phyloP scores from a whole-genome alignment of 768 basidiomycete species.

The Suillus subalutaceus region DNA sequence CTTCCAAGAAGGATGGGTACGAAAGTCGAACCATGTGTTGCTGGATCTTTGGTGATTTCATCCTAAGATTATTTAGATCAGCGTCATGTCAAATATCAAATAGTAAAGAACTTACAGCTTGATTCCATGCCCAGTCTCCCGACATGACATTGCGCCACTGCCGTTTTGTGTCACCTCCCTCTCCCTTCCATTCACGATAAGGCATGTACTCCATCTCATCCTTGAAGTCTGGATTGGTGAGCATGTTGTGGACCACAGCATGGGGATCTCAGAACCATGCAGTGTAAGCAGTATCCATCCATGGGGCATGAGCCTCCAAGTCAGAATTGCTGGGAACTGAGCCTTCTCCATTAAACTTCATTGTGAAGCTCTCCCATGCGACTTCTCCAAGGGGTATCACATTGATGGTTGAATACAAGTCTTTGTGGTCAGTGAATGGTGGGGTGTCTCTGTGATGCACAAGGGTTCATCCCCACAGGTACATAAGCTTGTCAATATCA shows the following conservation, averaged over 20 bases:
- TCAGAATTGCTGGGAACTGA: too few relatives aligned
- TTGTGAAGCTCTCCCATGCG: conserved; percentile 29
- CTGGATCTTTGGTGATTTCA: too few relatives aligned
- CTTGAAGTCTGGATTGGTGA: conserved; percentile 26
- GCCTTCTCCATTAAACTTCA: conserved; percentile 17
- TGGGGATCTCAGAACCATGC: conserved; percentile 30
- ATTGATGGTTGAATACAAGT: conserved; percentile 31
- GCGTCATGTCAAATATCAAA: too few relatives aligned
- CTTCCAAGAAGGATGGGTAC: too few relatives aligned
- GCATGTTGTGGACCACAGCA: conserved; percentile 20
- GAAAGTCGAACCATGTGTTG: too few relatives aligned
- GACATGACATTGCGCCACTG: too few relatives aligned
- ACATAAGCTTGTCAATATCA: conserved; percentile 19
- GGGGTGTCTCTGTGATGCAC: neutral
- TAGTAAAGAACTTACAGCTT: too few relatives aligned
- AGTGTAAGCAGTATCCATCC: conserved; percentile 30
- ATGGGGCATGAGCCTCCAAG: conserved; percentile 15
- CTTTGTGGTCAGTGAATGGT: conserved; percentile 13
- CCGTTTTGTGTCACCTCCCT: too few relatives aligned
- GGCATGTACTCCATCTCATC: conserved; percentile 21
- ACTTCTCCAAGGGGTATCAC: conserved; percentile 25
- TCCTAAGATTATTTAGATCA: too few relatives aligned
- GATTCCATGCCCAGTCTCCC: too few relatives aligned
- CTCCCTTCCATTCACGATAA: too few relatives aligned
- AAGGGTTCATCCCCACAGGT: conserved; percentile 15